A percentile compares a stretch with the other conserved stretches of the same genome.
These are phyloP conservation scores for Paracoccidioides lutzii DNA, from an alignment of 2,329 filamentous ascomycete genomes.

Conservation along the genomic window DNA sequence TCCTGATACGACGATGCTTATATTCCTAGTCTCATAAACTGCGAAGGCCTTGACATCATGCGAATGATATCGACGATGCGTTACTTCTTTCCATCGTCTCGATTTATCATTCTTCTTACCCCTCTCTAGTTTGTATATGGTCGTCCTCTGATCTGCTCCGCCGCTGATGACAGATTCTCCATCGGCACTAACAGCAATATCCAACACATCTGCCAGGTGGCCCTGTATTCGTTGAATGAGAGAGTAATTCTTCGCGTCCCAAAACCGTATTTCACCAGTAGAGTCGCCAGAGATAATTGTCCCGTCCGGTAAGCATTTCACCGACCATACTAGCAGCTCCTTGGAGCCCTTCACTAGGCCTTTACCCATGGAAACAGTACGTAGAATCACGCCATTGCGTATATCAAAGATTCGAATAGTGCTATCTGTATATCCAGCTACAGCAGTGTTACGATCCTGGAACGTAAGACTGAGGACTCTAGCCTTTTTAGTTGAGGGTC, in stretches of 20 bases:
- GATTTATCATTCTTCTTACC: conserved; percentile 40
- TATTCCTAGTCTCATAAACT: conserved; percentile 66
- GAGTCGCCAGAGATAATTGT: conserved; percentile 93
- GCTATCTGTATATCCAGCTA: conserved; percentile 92
- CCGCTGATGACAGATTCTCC: conserved; percentile 75
- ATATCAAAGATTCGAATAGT: conserved; percentile 87
- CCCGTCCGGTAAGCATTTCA: conserved; percentile 74
- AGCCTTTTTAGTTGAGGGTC: conserved; percentile 69
- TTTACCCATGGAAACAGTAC: conserved; percentile 74
- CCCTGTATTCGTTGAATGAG: conserved; percentile 73
- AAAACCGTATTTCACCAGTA: conserved; percentile 82
- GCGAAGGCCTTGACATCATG: conserved; percentile 95
- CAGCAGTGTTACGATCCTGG: conserved; percentile 66
- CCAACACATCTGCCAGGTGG: conserved; percentile 81
- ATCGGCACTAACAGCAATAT: conserved; percentile 68
- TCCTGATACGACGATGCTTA: conserved; percentile 85
- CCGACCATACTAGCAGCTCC: conserved; percentile 83
- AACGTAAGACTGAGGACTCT: conserved; percentile 86
- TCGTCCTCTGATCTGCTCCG: conserved; percentile 80
- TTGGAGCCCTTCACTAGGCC: conserved; percentile 65
- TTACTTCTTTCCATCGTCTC: conserved; percentile 68
- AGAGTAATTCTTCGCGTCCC: conserved; percentile 85
- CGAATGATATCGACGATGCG: conserved; percentile 72
- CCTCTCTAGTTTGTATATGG: conserved; percentile 57
- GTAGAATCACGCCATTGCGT: conserved; percentile 58